Base-by-base conservation (phyloP, 345 rosid genomes). In the Geranium brycei region DNA sequence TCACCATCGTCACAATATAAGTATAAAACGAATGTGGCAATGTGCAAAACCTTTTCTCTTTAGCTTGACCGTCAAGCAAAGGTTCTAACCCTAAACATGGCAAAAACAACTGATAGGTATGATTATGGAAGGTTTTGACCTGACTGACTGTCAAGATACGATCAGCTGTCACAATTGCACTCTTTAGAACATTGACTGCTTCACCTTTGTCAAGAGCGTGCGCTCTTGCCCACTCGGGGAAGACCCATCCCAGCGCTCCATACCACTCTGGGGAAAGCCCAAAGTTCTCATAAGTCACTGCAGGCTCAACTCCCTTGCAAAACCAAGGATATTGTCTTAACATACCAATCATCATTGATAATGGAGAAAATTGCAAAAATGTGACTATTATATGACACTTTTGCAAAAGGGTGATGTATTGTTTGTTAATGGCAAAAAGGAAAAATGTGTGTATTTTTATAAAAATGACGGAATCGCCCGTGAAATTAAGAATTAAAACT, bases 131-230 rank as follows among this genome's bases (percentile, higher is more conserved):
- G 41, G n/a, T 38, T 64, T 67, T 75, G 62, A 92, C 97, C 96
- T 93, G 80, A 87, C 96, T 93, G 73, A 93, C 97, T 16, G 99
- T 87, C 61, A 93, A 77, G 69, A 93, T 78, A 58, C 96, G 83
- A 72, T 93, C 99, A 57, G 95, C 78, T 66, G 99, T 86, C 58
- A 93, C 97, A 63, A 93, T 77, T 68, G 96, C 97, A 78, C 99
- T 96, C 85, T 93, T 93, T 31, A 93, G 83, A 76, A 93, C 71
- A 81, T 87, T 93, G 69, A 93, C 95, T 4, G 99, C 97, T 81
- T 85, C 95, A 60, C 99, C 99, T 1, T 90, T 87, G 82, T 93
- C 99, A n/a, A 93, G 97, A 59, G 99, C 97, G 78, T 93, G 99
- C 13, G 97, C 77, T 80, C 99, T 85, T 59, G 97, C 99, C 99